Conservation (phyloP, 1,284 basidiomycete species). For the Erythrobasidium hasegawianum region DNA sequence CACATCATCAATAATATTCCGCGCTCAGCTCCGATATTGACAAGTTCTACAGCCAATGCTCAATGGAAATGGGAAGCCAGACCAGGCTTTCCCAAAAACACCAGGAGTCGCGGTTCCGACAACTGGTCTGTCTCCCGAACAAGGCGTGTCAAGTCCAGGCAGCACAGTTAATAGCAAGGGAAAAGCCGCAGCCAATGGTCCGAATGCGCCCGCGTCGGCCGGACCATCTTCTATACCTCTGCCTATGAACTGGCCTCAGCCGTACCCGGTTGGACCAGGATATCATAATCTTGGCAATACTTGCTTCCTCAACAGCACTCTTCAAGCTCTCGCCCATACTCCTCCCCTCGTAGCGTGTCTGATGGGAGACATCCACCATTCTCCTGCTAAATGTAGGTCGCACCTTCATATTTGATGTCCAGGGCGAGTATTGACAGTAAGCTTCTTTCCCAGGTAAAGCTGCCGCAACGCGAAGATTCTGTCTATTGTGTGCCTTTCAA, state of each 20-base stretch:
- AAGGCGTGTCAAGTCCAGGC: neutral
- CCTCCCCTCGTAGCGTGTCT: slow-evolving; percentile 76
- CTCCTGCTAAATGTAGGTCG: slow-evolving; percentile 54
- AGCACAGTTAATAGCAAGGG: slow-evolving; percentile 5
- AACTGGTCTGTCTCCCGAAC: neutral
- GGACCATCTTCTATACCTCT: slow-evolving; percentile 28
- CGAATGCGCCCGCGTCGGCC: neutral
- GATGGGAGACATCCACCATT: slow-evolving; percentile 54
- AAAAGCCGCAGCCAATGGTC: slow-evolving; percentile 6
- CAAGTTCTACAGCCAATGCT: neutral
- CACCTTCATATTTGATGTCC: no score
- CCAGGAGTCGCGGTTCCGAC: neutral
- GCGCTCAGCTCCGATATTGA: no score
- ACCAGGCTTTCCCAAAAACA: neutral
- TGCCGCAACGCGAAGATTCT: slow-evolving; percentile 55
- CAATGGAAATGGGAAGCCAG: neutral
- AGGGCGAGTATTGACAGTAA: no score
- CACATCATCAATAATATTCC: no score
- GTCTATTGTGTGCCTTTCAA: slow-evolving; percentile 70
- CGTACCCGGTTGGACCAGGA: slow-evolving; percentile 57
- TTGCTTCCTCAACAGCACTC: slow-evolving; percentile 92
- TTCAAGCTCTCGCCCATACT: slow-evolving; percentile 92
- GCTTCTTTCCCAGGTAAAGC: slow-evolving; percentile 43
- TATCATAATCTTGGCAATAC: slow-evolving; percentile 91
- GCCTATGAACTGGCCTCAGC: slow-evolving; percentile 42